phyloP scores from a whole-genome alignment of 75 land plant species.

The Larix kaempferi region DNA sequence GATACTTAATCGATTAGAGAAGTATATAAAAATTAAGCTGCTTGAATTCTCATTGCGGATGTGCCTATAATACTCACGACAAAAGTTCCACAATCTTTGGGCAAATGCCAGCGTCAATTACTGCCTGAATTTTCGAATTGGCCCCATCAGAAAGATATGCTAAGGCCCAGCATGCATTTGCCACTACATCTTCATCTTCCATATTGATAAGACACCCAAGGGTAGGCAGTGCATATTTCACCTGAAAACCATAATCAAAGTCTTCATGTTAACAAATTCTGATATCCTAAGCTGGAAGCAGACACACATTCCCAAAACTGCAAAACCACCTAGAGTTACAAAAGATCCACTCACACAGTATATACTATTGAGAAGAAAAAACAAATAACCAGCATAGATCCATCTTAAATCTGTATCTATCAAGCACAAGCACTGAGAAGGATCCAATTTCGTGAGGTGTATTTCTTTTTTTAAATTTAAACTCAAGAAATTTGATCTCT shows the following conservation, averaged over 20 bases:
- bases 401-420: too few relatives aligned
- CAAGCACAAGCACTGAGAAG: too few relatives aligned
- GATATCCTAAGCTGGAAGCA: not conserved
- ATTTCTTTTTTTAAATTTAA: too few relatives aligned
- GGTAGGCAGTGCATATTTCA: slow-evolving; percentile 64
- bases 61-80: not conserved
- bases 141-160: slow-evolving; percentile 79
- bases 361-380: too few relatives aligned
- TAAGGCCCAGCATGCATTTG: slow-evolving; percentile 57
- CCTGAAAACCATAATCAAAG: slow-evolving; percentile 21
- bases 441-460: too few relatives aligned
- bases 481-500: too few relatives aligned
- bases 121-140: slow-evolving; percentile 67
- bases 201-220: slow-evolving; percentile 55
- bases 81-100: slow-evolving; percentile 52
- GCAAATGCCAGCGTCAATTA: slow-evolving; percentile 65
- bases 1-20: too few relatives aligned
- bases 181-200: slow-evolving; percentile 60
- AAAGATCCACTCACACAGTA: too few relatives aligned
- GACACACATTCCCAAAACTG: not conserved
- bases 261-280: not conserved
- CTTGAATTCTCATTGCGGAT: too few relatives aligned
- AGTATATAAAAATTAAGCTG: too few relatives aligned
- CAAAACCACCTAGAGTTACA: not conserved
- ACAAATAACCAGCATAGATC: too few relatives aligned